Conservation (phyloP, 75 land plant species). For the Sequoia sempervirens region DNA sequence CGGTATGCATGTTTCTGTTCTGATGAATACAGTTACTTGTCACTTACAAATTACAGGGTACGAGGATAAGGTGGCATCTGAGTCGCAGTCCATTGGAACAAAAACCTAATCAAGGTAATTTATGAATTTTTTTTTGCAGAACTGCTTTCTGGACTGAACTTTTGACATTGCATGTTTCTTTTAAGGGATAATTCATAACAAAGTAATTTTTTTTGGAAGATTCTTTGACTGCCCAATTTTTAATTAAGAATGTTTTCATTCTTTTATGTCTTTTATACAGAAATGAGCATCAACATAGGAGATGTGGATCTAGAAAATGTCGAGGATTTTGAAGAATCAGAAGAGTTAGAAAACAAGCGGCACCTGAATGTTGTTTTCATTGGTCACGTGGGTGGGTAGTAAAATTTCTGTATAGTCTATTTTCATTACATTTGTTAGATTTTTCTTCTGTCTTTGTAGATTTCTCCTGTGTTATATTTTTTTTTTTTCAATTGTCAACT, state of each 20-base stretch:
- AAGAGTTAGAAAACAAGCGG: constrained; percentile 32
- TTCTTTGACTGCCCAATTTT: neutral
- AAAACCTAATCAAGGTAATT: neutral
- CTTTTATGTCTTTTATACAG: neutral
- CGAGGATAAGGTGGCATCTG: neutral
- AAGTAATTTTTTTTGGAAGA: neutral
- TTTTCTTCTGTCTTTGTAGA: neutral
- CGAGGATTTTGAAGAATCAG: constrained; percentile 19
- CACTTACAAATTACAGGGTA: neutral
- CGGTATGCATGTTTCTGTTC: neutral
- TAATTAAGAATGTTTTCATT: neutral
- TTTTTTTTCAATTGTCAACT: too few relatives aligned
- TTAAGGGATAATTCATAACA: neutral
- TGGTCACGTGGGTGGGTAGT: constrained; percentile 94
- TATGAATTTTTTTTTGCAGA: neutral
- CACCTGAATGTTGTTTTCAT: constrained; percentile 97
- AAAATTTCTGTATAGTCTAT: neutral
- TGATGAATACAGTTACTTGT: neutral
- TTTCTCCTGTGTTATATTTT: neutral
- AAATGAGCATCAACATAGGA: neutral
- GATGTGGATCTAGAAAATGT: constrained; percentile 16
- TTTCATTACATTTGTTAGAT: neutral
- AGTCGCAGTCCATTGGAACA: neutral
- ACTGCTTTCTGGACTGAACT: neutral
- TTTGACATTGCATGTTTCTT: neutral